Percentiles rank a stretch among this genome's conserved stretches.
phyloP scores from a whole-genome alignment of 2,329 filamentous ascomycete species.

The Alternaria postmessia region DNA sequence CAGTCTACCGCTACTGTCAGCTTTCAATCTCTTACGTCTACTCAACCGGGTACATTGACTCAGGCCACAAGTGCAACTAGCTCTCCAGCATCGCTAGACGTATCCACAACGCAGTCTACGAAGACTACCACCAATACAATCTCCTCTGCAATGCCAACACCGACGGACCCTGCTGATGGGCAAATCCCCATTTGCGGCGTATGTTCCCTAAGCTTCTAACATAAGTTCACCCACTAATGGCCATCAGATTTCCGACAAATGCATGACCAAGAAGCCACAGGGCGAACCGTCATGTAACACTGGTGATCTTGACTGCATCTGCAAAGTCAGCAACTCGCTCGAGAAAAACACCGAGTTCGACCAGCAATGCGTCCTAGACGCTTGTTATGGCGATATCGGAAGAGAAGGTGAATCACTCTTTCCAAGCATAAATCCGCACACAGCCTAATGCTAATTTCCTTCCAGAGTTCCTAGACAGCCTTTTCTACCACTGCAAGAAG shows the following conservation, averaged over 20 bases:
- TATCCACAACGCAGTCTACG: neutral
- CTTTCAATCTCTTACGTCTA: neutral
- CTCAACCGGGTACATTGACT: neutral
- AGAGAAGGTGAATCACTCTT: slow-evolving; percentile 10
- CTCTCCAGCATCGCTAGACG: neutral
- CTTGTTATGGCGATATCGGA: slow-evolving; percentile 18
- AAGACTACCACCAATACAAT: neutral
- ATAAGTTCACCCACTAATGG: neutral
- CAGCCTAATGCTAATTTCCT: neutral
- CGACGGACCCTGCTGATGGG: neutral
- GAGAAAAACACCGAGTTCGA: slow-evolving; percentile 22
- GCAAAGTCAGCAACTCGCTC: slow-evolving; percentile 22
- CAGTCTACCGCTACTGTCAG: neutral
- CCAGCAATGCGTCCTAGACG: slow-evolving; percentile 21
- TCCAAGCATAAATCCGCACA: neutral
- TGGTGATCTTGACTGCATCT: slow-evolving; percentile 26
- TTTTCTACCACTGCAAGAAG: slow-evolving; percentile 18
- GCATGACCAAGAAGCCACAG: slow-evolving; percentile 11
- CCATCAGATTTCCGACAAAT: slow-evolving; percentile 18
- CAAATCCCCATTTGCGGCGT: slow-evolving; percentile 22
- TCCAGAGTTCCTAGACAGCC: slow-evolving; percentile 22
- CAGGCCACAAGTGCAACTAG: neutral
- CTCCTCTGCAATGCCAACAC: neutral
- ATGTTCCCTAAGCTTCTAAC: neutral
- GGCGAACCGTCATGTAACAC: slow-evolving; percentile 10